These are phyloP conservation scores for Phytopythium helicoides DNA, from an alignment of 352 stramenopile species.

Conservation along the genomic window DNA sequence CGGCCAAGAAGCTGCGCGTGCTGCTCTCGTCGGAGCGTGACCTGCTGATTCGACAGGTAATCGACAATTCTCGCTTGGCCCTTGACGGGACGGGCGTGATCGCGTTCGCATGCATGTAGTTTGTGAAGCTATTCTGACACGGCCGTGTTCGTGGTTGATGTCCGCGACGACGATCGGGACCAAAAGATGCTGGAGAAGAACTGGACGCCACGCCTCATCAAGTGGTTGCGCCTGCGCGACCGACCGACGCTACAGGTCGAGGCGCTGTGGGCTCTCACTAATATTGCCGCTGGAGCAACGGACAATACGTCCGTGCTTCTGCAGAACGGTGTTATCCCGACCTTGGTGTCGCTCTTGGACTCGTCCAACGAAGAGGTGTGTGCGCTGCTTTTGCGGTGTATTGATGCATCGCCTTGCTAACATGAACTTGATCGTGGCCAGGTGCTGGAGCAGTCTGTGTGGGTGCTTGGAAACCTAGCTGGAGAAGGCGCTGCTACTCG, in stretches of 20 bases:
- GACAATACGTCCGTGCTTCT: slow-evolving; percentile 92
- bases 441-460: slow-evolving; percentile 92
- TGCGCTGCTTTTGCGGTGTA: slow-evolving; percentile 19
- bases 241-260: slow-evolving; percentile 89
- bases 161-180: not conserved
- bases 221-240: slow-evolving; percentile 78
- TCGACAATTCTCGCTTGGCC: not conserved
- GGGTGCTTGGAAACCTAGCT: slow-evolving; percentile 92
- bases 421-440: slow-evolving; percentile 16
- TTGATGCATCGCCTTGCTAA: slow-evolving; percentile 9
- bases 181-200: slow-evolving; percentile 87
- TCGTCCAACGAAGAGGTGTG: slow-evolving; percentile 89
- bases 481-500: slow-evolving; percentile 87
- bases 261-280: slow-evolving; percentile 94
- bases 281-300: slow-evolving; percentile 91
- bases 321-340: slow-evolving; percentile 91
- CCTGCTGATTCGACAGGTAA: slow-evolving; percentile 82
- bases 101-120: not conserved
- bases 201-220: slow-evolving; percentile 84
- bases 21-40: slow-evolving; percentile 82
- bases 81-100: not conserved
- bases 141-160: not conserved
- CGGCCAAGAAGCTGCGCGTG: slow-evolving; percentile 85
- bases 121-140: slow-evolving; percentile 1
- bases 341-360: slow-evolving; percentile 88